Conservation (phyloP, 108 stramenopile species). For the Pseudonitzschia delicatissima region DNA sequence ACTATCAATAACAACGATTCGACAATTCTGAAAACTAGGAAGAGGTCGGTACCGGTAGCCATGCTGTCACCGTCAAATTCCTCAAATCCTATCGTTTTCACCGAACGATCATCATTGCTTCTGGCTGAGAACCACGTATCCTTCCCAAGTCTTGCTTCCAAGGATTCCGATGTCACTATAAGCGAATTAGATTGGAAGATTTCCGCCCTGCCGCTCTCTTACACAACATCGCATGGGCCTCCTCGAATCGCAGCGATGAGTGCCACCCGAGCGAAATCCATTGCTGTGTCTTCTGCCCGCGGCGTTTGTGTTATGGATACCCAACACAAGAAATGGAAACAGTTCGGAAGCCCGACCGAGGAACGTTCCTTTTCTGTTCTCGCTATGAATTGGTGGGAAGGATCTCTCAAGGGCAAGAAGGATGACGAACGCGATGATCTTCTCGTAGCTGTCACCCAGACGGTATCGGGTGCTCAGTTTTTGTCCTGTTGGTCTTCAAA, state of each 20-base stretch:
- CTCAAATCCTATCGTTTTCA: neutral
- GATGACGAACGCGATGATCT: slow-evolving; percentile 29
- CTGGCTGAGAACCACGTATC: slow-evolving; percentile 13
- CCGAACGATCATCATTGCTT: slow-evolving; percentile 23
- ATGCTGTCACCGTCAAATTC: slow-evolving; percentile 22
- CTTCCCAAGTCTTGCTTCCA: slow-evolving; percentile 18
- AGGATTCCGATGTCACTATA: neutral
- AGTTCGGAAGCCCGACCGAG: slow-evolving; percentile 29
- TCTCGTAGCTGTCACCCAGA: slow-evolving; percentile 33
- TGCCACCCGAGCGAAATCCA: slow-evolving; percentile 10
- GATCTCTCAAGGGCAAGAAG: neutral
- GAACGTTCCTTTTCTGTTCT: slow-evolving; percentile 37
- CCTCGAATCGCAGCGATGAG: slow-evolving; percentile 19
- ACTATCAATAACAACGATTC: neutral
- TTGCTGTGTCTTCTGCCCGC: slow-evolving; percentile 30
- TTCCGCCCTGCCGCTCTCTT: slow-evolving; percentile 29
- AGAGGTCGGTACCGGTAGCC: slow-evolving; percentile 10
- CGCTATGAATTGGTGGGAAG: slow-evolving; percentile 47
- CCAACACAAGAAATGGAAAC: slow-evolving; percentile 24
- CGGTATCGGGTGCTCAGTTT: slow-evolving; percentile 28
- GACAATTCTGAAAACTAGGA: neutral
- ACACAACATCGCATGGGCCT: slow-evolving; percentile 21
- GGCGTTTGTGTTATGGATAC: slow-evolving; percentile 29
- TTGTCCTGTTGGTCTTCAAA: slow-evolving; percentile 43
- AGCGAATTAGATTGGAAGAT: slow-evolving; percentile 35